Evolutionary conservation across 805 yeast genomes (phyloP).

Genomic region (Saitoella complicata): DNA sequence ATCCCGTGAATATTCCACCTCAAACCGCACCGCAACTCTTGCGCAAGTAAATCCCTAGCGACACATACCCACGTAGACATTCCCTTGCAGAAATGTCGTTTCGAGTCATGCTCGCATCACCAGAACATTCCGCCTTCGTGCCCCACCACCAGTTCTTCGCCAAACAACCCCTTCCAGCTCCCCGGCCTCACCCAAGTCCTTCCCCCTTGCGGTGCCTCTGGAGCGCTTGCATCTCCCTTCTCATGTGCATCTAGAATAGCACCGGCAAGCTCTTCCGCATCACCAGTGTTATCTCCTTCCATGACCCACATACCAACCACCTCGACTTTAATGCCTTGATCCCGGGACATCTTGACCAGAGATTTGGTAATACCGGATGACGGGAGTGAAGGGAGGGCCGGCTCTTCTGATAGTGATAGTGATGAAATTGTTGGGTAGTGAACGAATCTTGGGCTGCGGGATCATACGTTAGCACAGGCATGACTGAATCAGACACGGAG

Average conservation of each 20-base stretch:
- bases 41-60: too few species aligned
- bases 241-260: conserved; percentile 21
- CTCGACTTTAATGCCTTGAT: conserved; percentile 13
- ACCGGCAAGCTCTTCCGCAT: conserved; percentile 41
- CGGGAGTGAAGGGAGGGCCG: conserved; percentile 13
- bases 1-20: too few species aligned
- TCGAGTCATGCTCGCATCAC: too few species aligned
- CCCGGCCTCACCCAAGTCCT: conserved; percentile 37
- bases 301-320: conserved; percentile 49
- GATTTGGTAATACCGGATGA: conserved; percentile 22
- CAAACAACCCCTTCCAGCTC: conserved; percentile 80
- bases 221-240: conserved; percentile 4
- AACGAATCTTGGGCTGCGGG: not conserved
- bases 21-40: too few species aligned
- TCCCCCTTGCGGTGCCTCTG: too few species aligned
- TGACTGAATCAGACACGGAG: not conserved
- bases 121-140: conserved; percentile 66
- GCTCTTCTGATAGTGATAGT: not conserved
- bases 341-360: conserved; percentile 10
- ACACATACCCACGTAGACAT: too few species aligned
- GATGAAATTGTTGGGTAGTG: conserved; percentile 1
- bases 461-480: not conserved
- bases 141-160: conserved; percentile 50
- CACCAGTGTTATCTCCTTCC: conserved; percentile 78
- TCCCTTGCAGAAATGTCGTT: too few species aligned